phyloP scores from a whole-genome alignment of 768 basidiomycete genomes.

The Fomitopsis pulvina region DNA sequence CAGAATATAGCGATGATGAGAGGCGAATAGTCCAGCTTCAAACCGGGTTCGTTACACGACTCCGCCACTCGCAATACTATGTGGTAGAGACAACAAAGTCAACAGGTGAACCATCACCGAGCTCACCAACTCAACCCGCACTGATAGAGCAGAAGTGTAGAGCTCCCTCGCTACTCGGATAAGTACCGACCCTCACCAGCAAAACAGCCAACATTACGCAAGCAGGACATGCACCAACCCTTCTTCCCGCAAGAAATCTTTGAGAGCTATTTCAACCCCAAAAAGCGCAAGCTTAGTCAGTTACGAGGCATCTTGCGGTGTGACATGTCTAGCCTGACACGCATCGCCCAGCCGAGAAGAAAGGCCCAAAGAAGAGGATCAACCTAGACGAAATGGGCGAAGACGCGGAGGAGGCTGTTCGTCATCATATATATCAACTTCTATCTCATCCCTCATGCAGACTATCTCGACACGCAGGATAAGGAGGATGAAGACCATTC shows the following conservation, averaged over 20 bases:
- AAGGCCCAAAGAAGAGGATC: slow-evolving; percentile 33
- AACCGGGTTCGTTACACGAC: slow-evolving; percentile 53
- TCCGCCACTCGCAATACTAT: slow-evolving; percentile 69
- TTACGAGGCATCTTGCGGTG: neutral
- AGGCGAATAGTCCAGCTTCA: slow-evolving; percentile 61
- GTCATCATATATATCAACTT: neutral
- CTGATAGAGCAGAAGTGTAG: slow-evolving; percentile 28
- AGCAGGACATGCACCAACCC: slow-evolving; percentile 61
- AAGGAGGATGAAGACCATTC: slow-evolving; percentile 69
- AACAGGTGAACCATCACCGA: slow-evolving; percentile 33
- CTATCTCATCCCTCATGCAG: neutral
- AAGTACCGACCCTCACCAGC: slow-evolving; percentile 63
- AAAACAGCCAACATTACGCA: slow-evolving; percentile 60
- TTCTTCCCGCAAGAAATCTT: slow-evolving; percentile 78
- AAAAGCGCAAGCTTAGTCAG: slow-evolving; percentile 37
- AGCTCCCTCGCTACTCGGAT: slow-evolving; percentile 77
- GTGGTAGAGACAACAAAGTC: slow-evolving; percentile 67
- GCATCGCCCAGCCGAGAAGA: slow-evolving; percentile 24
- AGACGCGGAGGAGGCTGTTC: slow-evolving; percentile 53
- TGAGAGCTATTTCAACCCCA: slow-evolving; percentile 74
- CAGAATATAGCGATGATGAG: slow-evolving; percentile 61
- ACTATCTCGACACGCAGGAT: slow-evolving; percentile 34
- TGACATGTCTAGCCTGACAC: neutral
- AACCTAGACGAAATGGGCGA: slow-evolving; percentile 67
- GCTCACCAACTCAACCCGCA: neutral